A percentile compares a stretch with the other conserved stretches of the same genome.
phyloP scores from a whole-genome alignment of 495 filamentous ascomycete species.

The Parmelia sp. region DNA sequence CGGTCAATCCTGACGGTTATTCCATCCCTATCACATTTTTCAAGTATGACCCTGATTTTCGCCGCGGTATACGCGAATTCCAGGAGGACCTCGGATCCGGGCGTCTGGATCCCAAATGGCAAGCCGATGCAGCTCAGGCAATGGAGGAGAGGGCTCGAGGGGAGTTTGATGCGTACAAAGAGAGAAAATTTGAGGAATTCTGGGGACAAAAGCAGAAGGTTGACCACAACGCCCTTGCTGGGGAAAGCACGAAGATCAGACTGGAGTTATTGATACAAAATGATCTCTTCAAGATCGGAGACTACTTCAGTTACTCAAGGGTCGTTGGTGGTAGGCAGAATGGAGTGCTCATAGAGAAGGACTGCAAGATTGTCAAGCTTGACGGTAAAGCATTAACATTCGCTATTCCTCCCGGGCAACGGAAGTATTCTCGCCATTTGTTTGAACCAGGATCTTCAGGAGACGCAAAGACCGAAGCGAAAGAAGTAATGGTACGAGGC shows the following conservation, averaged over 20 bases:
- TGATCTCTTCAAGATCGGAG: conserved; percentile 43
- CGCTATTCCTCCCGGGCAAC: conserved; percentile 41
- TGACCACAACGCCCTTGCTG: conserved; percentile 34
- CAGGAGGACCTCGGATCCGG: conserved; percentile 57
- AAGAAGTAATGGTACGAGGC: neutral
- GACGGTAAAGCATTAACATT: conserved; percentile 36
- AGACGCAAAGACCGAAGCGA: neutral
- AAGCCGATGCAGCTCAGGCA: conserved; percentile 55
- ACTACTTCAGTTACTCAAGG: conserved; percentile 44
- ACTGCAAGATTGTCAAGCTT: conserved; percentile 40
- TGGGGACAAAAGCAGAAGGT: conserved; percentile 62
- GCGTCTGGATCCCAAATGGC: conserved; percentile 60
- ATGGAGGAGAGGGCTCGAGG: conserved; percentile 56
- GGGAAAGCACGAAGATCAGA: conserved; percentile 46
- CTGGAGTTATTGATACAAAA: conserved; percentile 41
- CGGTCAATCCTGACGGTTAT: conserved; percentile 34
- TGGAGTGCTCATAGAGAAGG: conserved; percentile 43
- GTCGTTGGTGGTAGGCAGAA: conserved; percentile 28
- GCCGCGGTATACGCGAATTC: conserved; percentile 45
- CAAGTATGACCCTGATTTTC: conserved; percentile 47
- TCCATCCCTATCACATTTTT: conserved; percentile 41
- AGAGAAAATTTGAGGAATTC: conserved; percentile 56
- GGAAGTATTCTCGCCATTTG: conserved; percentile 33
- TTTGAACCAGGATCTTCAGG: conserved; percentile 7
- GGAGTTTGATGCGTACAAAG: conserved; percentile 64